Percentiles rank a stretch among this genome's conserved stretches.
phyloP scores from a whole-genome alignment of 805 yeast species.

The Myxozyma mucilagina region DNA sequence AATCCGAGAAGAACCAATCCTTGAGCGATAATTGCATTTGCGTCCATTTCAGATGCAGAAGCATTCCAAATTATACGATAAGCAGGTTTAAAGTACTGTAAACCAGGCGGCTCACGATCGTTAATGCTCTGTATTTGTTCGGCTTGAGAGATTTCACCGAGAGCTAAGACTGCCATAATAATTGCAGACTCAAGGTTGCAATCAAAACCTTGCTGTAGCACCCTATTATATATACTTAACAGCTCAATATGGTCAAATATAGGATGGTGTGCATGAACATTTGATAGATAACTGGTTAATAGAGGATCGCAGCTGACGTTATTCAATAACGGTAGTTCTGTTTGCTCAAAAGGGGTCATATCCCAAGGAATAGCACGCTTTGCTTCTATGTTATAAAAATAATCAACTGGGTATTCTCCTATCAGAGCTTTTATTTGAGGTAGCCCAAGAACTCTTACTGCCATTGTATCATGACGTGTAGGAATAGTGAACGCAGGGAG shows the following conservation, averaged over 20 bases:
- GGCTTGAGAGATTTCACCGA: not conserved
- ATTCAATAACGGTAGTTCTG: not conserved
- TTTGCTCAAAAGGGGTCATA: not conserved
- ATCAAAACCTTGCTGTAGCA: not conserved
- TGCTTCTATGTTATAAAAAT: slow-evolving; percentile 8
- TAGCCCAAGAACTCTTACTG: slow-evolving; percentile 7
- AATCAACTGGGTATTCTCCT: slow-evolving; percentile 11
- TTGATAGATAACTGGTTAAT: not conserved
- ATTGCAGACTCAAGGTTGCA: not conserved
- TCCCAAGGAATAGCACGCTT: not conserved
- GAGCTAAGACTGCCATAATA: not conserved
- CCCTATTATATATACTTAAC: not conserved
- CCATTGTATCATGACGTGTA: slow-evolving; percentile 7
- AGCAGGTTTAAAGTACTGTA: not conserved
- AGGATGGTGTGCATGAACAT: slow-evolving; percentile 11
- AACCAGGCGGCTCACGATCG: not conserved
- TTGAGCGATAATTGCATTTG: not conserved
- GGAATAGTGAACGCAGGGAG: slow-evolving; percentile 13
- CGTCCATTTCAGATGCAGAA: not conserved
- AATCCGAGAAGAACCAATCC: slow-evolving; percentile 3
- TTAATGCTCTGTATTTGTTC: not conserved
- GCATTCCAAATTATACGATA: slow-evolving; percentile 1
- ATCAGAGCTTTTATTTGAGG: slow-evolving; percentile 9
- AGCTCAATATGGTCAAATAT: not conserved
- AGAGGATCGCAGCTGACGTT: not conserved